Evolutionary conservation across 2,329 filamentous ascomycete genomes (phyloP), one percentile per base, ranked within the genome.

Genomic region (Allantophomopsis lycopodina): DNA sequence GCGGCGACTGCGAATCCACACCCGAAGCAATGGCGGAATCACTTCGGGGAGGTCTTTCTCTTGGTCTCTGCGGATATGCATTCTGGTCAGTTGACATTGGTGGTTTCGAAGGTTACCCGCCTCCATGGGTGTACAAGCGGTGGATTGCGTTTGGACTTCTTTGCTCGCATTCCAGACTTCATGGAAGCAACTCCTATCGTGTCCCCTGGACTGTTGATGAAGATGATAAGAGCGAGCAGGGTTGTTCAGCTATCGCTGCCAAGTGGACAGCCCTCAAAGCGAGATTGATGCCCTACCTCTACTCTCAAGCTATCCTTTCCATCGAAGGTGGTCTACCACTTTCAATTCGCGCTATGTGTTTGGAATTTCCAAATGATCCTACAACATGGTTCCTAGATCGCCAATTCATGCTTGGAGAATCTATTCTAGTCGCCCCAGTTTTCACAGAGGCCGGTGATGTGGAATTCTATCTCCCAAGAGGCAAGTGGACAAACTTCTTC

Each of bases 41-140:
- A 0, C 52, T 79, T 5, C 69, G 73, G 5, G 73, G 73, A 10
- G 73, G 73, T 0, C 54, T 78, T 1, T 67, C 64, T 14, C 60
- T 77, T 16, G 68, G 70, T 7, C 60, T 78, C 1, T 68, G 64
- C 15, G 73, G 72, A 2, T 77, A 71, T 50, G 65, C 68, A 6
- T 76, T 73, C 55, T 77, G 73, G 73, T 69, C 68, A 5, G 69
- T 69, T 32, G 74, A 77, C 49, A 78, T 78, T 41, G 73, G 74
- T 34, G 74, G 73, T 0, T 79, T 78, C 42, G 73, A 78, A 48
- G 74, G 73, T 0, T 67, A 61, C 3, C 73, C 73, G 5, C 65
- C 61, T 13, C 70, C 65, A 1, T 69, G 68, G 52, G 65, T 78
- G 39, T 78, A 78, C 57, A 79, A 77, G 55, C 68, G 74, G 15